phyloP scores from a whole-genome alignment of 305 asterid species.

The Vinca major region DNA sequence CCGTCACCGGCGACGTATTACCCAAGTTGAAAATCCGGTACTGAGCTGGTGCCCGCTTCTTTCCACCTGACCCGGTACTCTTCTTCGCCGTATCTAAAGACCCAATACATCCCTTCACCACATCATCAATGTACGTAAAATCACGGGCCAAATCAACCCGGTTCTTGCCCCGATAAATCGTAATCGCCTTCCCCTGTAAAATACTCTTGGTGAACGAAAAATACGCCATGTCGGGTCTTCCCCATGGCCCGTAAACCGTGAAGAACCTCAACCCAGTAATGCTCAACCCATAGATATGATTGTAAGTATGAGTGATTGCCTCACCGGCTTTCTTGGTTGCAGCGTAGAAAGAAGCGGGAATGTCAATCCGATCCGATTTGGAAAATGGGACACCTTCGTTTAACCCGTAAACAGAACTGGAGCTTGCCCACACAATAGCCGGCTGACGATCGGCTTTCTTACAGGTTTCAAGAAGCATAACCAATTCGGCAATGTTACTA shows the following conservation, averaged over 20 bases:
- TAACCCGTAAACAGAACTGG: conserved; percentile 78
- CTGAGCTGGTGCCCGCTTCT: conserved; percentile 56
- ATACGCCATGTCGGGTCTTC: conserved; percentile 85
- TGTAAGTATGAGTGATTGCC: conserved; percentile 59
- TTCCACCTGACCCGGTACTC: conserved; percentile 87
- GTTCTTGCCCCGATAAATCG: conserved; percentile 53
- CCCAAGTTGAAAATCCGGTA: conserved; percentile 64
- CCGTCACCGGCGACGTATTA: conserved; percentile 63
- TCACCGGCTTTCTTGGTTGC: conserved; percentile 81
- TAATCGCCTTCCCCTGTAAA: conserved; percentile 52
- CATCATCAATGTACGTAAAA: conserved; percentile 70
- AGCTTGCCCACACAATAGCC: conserved; percentile 69
- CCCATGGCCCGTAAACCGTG: conserved; percentile 82
- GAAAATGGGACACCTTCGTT: conserved; percentile 64
- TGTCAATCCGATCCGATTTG: conserved; percentile 64
- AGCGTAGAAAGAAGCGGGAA: conserved; percentile 68
- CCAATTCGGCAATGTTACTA: conserved; percentile 63
- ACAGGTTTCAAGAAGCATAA: conserved; percentile 53
- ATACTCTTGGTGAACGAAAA: conserved; percentile 55
- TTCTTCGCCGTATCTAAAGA: conserved; percentile 55
- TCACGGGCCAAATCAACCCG: conserved; percentile 64
- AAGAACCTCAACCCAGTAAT: conserved; percentile 67
- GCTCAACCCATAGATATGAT: conserved; percentile 64
- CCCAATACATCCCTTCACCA: conserved; percentile 65
- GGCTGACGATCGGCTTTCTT: conserved; percentile 58